Evolutionary conservation across 208 protist species (phyloP).

Genomic region (Willaertia magna): DNA sequence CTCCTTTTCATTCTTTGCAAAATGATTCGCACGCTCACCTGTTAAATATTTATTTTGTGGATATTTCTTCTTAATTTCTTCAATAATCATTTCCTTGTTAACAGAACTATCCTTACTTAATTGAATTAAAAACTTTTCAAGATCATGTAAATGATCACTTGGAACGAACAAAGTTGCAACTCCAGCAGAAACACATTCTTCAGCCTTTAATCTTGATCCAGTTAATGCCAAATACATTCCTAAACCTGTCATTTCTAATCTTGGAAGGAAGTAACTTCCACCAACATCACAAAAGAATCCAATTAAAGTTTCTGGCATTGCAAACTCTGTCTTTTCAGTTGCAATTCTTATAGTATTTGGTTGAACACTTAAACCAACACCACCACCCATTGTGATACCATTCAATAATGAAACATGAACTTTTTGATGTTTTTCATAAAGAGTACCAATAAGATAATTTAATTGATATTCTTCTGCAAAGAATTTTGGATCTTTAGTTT

Average conservation of each 20-base stretch:
- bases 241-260: neutral
- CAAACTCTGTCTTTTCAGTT: neutral
- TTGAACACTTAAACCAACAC: neutral
- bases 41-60: neutral
- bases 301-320: slow-evolving; percentile 11
- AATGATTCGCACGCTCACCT: neutral
- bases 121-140: slow-evolving; percentile 44
- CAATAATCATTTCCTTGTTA: neutral
- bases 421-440: neutral
- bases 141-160: slow-evolving; percentile 30
- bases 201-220: neutral
- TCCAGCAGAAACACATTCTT: slow-evolving; percentile 33
- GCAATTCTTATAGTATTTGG: neutral
- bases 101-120: slow-evolving; percentile 17
- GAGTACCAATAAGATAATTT: neutral
- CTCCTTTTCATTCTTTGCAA: neutral
- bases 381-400: slow-evolving; percentile 16
- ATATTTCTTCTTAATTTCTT: neutral
- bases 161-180: slow-evolving; percentile 63
- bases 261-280: neutral
- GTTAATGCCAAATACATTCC: neutral
- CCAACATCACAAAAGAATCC: slow-evolving; percentile 10
- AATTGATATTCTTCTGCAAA: neutral
- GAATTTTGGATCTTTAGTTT: neutral
- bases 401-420: neutral